These are phyloP conservation scores for Thuidium tamariscinum DNA, from an alignment of 225 moss, liverwort and hornwort genomes.

Conservation along the genomic window DNA sequence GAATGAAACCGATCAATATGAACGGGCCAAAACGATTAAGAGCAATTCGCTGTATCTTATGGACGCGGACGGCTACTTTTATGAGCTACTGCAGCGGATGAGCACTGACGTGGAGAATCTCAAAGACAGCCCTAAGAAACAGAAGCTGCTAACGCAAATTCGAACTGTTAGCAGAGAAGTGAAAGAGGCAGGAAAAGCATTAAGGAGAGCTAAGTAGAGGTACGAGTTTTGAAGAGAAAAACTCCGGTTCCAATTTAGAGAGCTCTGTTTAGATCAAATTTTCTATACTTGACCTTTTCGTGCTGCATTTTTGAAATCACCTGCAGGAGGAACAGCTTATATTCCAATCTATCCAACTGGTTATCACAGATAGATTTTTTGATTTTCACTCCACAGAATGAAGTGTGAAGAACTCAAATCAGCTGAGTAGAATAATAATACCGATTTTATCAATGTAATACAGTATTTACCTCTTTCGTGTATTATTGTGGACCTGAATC, in stretches of 20 bases:
- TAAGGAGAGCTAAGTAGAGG: slow-evolving; percentile 37
- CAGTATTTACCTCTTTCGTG: not conserved
- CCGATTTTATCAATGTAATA: not conserved
- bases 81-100: slow-evolving; percentile 69
- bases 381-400: not conserved
- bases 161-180: slow-evolving; percentile 67
- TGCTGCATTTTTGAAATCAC: not conserved
- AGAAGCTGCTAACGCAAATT: slow-evolving; percentile 68
- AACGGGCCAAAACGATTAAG: slow-evolving; percentile 53
- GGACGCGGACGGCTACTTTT: slow-evolving; percentile 72
- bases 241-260: not conserved
- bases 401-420: not conserved
- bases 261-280: not conserved
- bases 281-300: not conserved
- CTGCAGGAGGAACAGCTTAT: not conserved
- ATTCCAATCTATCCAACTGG: not conserved
- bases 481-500: not conserved
- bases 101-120: slow-evolving; percentile 67
- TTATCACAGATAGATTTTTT: not conserved
- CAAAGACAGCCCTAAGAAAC: slow-evolving; percentile 62
- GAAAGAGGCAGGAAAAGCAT: slow-evolving; percentile 53
- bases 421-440: not conserved
- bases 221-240: not conserved
- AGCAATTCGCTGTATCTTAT: slow-evolving; percentile 30
- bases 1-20: slow-evolving; percentile 48